phyloP scores from a whole-genome alignment of 2,329 filamentous ascomycete genomes.

The Phialocephala subalpina region DNA sequence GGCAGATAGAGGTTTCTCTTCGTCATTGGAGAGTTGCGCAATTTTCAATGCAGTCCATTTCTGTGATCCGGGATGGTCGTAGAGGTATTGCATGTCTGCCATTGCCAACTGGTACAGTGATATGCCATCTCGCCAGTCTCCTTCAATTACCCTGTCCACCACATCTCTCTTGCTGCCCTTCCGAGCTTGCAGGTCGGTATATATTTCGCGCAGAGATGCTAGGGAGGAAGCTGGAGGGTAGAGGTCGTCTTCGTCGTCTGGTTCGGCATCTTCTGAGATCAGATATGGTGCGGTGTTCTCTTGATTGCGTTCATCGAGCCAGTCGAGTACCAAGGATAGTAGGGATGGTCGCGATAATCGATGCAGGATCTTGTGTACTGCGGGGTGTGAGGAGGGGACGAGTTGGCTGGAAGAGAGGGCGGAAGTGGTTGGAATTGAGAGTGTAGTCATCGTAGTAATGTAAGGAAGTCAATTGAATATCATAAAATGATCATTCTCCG shows the following conservation, averaged over 20 bases:
- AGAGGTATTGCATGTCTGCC: conserved; percentile 71
- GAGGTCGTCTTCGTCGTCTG: conserved; percentile 68
- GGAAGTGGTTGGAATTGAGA: conserved; percentile 75
- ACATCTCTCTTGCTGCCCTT: conserved; percentile 71
- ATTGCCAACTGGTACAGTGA: conserved; percentile 73
- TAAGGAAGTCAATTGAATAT: neutral
- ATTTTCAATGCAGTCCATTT: conserved; percentile 71
- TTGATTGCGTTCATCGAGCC: conserved; percentile 75
- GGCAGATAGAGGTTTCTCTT: conserved; percentile 54
- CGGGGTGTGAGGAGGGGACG: conserved; percentile 69
- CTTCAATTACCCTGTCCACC: conserved; percentile 68
- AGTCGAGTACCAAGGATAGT: conserved; percentile 76
- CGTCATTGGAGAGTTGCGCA: conserved; percentile 52
- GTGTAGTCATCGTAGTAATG: conserved; percentile 33
- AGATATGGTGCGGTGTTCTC: conserved; percentile 67
- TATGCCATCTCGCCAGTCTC: conserved; percentile 73
- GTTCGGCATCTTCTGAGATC: conserved; percentile 54
- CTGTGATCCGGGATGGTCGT: conserved; percentile 69
- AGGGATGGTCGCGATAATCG: conserved; percentile 77
- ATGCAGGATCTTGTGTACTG: conserved; percentile 71
- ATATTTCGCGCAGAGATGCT: conserved; percentile 71
- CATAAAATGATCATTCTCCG: neutral
- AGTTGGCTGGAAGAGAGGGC: conserved; percentile 76
- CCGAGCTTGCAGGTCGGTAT: conserved; percentile 64
- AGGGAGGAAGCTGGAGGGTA: conserved; percentile 73